Evolutionary conservation across 306 rosid genomes (phyloP), one percentile per base, ranked within the genome.

Genomic region (Urtica urens): DNA sequence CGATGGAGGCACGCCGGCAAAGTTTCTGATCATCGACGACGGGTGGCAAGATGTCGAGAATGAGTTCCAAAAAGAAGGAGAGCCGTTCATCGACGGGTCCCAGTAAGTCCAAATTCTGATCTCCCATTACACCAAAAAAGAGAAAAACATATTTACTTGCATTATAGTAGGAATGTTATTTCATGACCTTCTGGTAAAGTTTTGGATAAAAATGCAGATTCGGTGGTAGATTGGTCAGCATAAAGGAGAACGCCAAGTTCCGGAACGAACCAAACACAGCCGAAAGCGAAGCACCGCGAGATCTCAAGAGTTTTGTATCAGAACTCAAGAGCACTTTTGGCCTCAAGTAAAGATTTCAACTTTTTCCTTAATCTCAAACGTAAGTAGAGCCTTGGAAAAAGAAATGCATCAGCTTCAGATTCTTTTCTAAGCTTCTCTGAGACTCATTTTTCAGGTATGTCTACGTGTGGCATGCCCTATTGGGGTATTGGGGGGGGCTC

Each of bases 401-500:
- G n/a, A n/a, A n/a, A n/a, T n/a, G n/a, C n/a, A 4, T 28, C 33
- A 28, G 4, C 33, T 28, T 28, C 33, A 28, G 6, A 28, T 28
- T 28, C 10, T 28, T n/a, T n/a, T n/a, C n/a, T n/a, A n/a, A n/a
- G n/a, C n/a, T n/a, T n/a, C n/a, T n/a, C n/a, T n/a, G n/a, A n/a
- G n/a, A n/a, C n/a, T n/a, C n/a, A 41, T 34, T 56, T 50, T 25
- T 41, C 69, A 68, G 74, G 64, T 68, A 55, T 6, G 68, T 68
- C n/a, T 68, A 62, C 51, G 63, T 62, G 49, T 62, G 74, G 74
- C 69, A 68, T 51, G 74, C 69, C 45, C 60, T 68, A 14, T 6
- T 68, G 69, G 74, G 74, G 20, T 68, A 68, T 38, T 68, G 69
- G 74, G 74, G 74, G 57, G 74, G 74, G 23, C 65, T 68, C 23